Percentiles rank a stretch among this genome's conserved stretches.
Conservation (phyloP, 208 protist genomes). For the Leishmania aethiopica region DNA sequence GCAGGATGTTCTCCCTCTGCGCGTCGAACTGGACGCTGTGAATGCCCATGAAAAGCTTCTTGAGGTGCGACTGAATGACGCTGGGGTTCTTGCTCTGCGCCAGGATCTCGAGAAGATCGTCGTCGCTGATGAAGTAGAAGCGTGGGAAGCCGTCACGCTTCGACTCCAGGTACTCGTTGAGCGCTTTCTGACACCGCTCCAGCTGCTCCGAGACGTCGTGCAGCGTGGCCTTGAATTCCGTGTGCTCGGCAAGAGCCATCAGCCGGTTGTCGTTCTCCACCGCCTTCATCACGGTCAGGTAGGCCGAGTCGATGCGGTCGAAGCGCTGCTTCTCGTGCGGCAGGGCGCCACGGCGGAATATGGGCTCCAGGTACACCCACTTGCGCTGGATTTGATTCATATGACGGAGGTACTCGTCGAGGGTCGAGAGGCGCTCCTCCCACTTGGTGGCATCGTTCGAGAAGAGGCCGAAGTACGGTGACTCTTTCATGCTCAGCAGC, state of each 20-base stretch:
- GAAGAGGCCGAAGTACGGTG: conserved; percentile 95
- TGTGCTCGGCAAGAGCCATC: conserved; percentile 81
- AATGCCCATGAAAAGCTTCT: conserved; percentile 98
- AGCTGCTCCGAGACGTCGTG: conserved; percentile 94
- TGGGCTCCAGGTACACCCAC: conserved; percentile 99
- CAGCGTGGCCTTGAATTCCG: conserved; percentile 84
- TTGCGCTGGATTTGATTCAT: conserved; percentile 98
- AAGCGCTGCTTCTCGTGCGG: conserved; percentile 97
- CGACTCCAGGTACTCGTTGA: conserved; percentile 98
- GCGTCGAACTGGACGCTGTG: conserved; percentile 94
- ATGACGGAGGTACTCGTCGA: conserved; percentile 92
- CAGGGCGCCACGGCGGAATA: conserved; percentile 97
- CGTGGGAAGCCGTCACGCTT: conserved; percentile 97
- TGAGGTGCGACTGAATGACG: conserved; percentile 98
- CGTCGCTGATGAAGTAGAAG: conserved; percentile 99
- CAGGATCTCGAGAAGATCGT: conserved; percentile 98
- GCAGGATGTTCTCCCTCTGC: conserved; percentile 86
- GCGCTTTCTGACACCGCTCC: conserved; percentile 96
- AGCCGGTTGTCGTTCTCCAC: conserved; percentile 87
- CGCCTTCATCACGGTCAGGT: conserved; percentile 92
- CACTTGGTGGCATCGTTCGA: conserved; percentile 89
- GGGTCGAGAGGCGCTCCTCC: conserved; percentile 90
- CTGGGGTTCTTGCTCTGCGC: conserved; percentile 94
- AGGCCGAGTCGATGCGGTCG: conserved; percentile 94
- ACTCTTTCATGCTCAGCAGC: conserved; percentile 97